Base-by-base conservation (phyloP, 805 yeast genomes). In the Kockiozyma suomiensis region DNA sequence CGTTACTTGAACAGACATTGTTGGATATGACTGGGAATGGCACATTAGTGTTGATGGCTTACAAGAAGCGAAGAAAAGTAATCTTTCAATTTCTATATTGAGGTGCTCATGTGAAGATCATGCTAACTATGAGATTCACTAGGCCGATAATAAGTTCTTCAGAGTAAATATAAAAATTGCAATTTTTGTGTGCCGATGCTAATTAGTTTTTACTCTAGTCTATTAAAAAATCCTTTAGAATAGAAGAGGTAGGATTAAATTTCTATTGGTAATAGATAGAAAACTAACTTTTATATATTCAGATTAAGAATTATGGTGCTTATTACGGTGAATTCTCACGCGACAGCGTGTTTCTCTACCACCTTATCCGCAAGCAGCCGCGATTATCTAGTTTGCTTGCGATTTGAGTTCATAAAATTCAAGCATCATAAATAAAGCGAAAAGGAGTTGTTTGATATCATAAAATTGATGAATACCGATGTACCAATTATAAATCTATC, bases 21-120 rank as follows among this genome's bases (percentile, higher is more conserved):
- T 59, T 81, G 37, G 82, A 81, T 59, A 66, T 83, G 19, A 52
- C 66, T n/a, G 60, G 56, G 21, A 64, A 70, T 4, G 78, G 76
- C 23, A 78, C 82, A 6, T 70, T 77, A 35, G 75, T 83, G 3
- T 59, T 82, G 48, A 79, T 83, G 83, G 73, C 81, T n/a, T 82
- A 81, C 63, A 79, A 78, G 58, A 80, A 81, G 66, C 76, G 87
- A 61, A 71, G 87, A 56, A 82, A 80, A 68, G 79, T 58, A 42
- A 5, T 50, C 10, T 42, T 30, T 15, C 32, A 17, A 25, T 6
- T 35, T n/a, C 8, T 6, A 8, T 33, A 4, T n/a, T n/a, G n/a
- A n/a, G n/a, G n/a, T n/a, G 28, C 28, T 30, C 8, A 13, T 28
- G 4, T 47, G 4, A 33, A 3, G 21, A 12, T 12, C 13, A 23